These are phyloP conservation scores for Escallonia rubra DNA, from an alignment of 129 eudicot genomes.

Conservation along the genomic window DNA sequence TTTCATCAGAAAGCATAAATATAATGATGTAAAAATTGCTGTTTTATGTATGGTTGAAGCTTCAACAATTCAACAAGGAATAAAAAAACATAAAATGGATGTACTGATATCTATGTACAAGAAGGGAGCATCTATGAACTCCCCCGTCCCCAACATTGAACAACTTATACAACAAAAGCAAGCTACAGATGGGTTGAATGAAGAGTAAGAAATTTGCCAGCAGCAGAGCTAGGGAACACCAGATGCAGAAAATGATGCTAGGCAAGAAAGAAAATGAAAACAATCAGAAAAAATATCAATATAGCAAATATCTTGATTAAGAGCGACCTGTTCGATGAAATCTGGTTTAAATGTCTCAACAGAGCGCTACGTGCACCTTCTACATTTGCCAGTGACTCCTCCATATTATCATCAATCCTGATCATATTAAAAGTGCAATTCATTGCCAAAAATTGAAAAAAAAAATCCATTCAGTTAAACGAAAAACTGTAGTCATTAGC, in stretches of 20 bases:
- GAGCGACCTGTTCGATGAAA: slow-evolving; percentile 86
- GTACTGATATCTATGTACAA: neutral
- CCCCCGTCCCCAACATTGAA: too few species aligned
- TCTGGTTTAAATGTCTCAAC: slow-evolving; percentile 55
- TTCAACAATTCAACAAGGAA: too few species aligned
- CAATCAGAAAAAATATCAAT: slow-evolving; percentile 46
- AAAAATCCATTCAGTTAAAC: neutral
- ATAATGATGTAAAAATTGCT: too few species aligned
- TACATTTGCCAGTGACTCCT: slow-evolving; percentile 68
- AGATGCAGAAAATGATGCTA: slow-evolving; percentile 4
- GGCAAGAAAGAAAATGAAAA: slow-evolving; percentile 68
- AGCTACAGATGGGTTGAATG: too few species aligned
- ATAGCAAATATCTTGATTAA: slow-evolving; percentile 65
- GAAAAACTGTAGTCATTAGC: neutral
- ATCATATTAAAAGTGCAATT: neutral
- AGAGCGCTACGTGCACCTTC: slow-evolving; percentile 79
- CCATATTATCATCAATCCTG: slow-evolving; percentile 97
- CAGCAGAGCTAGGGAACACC: too few species aligned
- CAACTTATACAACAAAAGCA: neutral
- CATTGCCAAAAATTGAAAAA: neutral
- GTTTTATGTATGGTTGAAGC: too few species aligned
- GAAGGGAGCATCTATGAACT: too few species aligned
- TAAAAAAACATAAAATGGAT: too few species aligned
- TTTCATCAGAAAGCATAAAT: too few species aligned
- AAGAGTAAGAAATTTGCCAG: too few species aligned